phyloP scores from a whole-genome alignment of 345 rosid genomes.

The Populus nigra region DNA sequence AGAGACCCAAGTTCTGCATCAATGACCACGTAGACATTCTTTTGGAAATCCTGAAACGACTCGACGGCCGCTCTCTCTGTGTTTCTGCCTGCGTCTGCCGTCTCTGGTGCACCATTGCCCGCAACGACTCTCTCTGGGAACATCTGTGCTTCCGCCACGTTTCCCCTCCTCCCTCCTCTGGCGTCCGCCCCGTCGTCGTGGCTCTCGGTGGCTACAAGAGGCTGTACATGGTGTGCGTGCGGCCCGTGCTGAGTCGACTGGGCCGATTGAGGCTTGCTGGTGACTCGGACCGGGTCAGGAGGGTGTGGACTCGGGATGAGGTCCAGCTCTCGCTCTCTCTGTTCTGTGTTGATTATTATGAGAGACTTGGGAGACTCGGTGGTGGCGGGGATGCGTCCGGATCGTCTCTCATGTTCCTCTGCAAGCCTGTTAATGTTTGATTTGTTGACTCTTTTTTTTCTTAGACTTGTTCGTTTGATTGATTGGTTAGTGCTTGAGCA shows the following conservation, averaged over 20 bases:
- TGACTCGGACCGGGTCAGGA: constrained; percentile 17
- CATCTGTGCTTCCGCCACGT: constrained; percentile 82
- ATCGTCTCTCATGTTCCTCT: constrained; percentile 83
- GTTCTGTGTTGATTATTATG: constrained; percentile 79
- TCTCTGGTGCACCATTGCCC: constrained; percentile 71
- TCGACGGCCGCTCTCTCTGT: constrained; percentile 83
- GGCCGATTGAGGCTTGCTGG: constrained; percentile 7
- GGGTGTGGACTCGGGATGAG: constrained; percentile 55
- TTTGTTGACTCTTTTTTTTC: not conserved
- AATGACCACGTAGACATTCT: constrained; percentile 88
- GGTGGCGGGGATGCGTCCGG: constrained; percentile 43
- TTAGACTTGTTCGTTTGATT: not conserved
- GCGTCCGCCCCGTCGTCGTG: constrained; percentile 63
- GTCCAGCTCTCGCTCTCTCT: constrained; percentile 85
- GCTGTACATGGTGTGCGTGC: constrained; percentile 78
- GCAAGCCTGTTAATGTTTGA: constrained; percentile 81
- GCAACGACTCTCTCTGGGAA: constrained; percentile 83
- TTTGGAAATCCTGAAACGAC: constrained; percentile 60
- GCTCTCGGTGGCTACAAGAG: constrained; percentile 89
- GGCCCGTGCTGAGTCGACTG: constrained; percentile 56
- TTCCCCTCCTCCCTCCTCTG: constrained; percentile 51
- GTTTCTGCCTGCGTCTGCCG: constrained; percentile 88
- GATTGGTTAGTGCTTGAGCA: not conserved
- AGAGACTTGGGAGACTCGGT: constrained; percentile 51
- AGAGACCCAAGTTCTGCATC: constrained; percentile 46